Evolutionary conservation across 2,329 filamentous ascomycete genomes (phyloP), one percentile per base, ranked within the genome.

Genomic region (Colletotrichum endophyticum): DNA sequence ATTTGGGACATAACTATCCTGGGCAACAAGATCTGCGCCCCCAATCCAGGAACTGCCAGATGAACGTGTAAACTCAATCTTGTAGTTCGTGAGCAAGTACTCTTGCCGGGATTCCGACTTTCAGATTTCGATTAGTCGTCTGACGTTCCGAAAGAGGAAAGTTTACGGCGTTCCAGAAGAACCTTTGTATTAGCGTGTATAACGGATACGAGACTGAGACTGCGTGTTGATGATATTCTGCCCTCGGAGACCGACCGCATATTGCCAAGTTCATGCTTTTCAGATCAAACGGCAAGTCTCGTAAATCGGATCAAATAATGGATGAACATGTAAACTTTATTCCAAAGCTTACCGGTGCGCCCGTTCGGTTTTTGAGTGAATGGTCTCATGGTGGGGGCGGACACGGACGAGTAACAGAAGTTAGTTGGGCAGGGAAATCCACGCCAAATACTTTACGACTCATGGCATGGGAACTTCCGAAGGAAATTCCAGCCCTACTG

Each of bases 51-150:
- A 44, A 44, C 1, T 44, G 16, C 39, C 5, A n/a, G 39, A 44
- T 44, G 39, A 44, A 44, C 39, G 0, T 4, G 19, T n/a, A 44
- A 44, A n/a, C 16, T 44, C 19, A 44, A 44, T 44, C 39, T 44
- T 44, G 39, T 0, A n/a, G 39, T 44, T 44, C 39, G 39, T n/a
- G 19, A 44, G 1, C 3, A n/a, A 1, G 0, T n/a, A n/a, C 1
- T 44, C 3, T 44, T 44, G 39, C 9, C 19, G 5, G 3, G 39
- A 1, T 19, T 16, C 36, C 36, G 9, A 3, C 0, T 44, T 44
- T 0, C 39, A 44, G 36, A 44, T n/a, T 44, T 44, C 19, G 39
- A n/a, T 44, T 9, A 44, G 39, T n/a, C 19, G 3, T 1, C 39
- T 44, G 39, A 12, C 4, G 0, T 44, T 44, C 8, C 39, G 0